phyloP scores from a whole-genome alignment of 1,284 basidiomycete genomes.

The Ustilago cynodontis region DNA sequence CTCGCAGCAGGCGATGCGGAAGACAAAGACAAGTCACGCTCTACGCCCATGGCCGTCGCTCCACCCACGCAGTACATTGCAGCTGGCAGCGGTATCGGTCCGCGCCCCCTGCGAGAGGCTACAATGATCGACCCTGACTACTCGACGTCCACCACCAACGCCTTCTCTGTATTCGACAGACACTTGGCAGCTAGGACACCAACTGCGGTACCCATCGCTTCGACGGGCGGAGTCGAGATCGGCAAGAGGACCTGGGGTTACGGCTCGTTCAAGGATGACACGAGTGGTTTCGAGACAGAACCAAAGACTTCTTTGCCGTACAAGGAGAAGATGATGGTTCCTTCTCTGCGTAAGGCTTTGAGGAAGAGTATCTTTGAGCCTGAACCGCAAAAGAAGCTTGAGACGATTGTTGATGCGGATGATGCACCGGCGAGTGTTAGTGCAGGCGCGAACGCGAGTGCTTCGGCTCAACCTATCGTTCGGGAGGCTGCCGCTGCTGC shows the following conservation, averaged over 20 bases:
- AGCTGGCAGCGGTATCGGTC: constrained; percentile 43
- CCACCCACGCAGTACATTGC: constrained; percentile 47
- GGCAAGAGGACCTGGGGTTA: constrained; percentile 49
- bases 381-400: constrained; percentile 35
- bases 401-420: constrained; percentile 43
- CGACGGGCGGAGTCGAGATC: constrained; percentile 27
- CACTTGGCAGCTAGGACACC: constrained; percentile 24
- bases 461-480: constrained; percentile 10
- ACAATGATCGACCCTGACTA: constrained; percentile 48
- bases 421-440: constrained; percentile 32
- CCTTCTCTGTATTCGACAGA: constrained; percentile 36
- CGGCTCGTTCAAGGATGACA: constrained; percentile 49
- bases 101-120: constrained; percentile 38
- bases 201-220: constrained; percentile 2
- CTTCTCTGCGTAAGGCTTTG: constrained; percentile 61
- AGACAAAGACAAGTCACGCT: constrained; percentile 24
- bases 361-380: constrained; percentile 45
- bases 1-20: background rate
- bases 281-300: constrained; percentile 62
- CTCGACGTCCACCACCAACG: constrained; percentile 18
- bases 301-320: constrained; percentile 68
- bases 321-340: constrained; percentile 67
- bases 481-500: background rate
- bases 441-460: background rate
- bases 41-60: constrained; percentile 50